phyloP scores from a whole-genome alignment of 768 basidiomycete genomes.

The Russula sp. region DNA sequence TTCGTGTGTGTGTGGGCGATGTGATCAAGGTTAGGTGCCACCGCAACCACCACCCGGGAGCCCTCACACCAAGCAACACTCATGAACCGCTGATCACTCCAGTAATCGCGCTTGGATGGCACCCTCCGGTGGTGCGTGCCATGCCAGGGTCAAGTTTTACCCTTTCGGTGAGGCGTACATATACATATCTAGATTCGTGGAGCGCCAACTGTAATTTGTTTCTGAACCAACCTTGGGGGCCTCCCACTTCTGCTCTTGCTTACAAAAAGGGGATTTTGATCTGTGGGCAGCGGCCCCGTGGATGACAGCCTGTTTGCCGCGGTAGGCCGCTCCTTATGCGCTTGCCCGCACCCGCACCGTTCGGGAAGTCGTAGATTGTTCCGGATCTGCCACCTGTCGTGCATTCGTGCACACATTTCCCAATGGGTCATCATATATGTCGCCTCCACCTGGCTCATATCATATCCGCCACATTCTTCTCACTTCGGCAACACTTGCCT shows the following conservation, averaged over 20 bases:
- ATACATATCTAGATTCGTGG: constrained; percentile 9
- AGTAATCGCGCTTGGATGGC: constrained; percentile 14
- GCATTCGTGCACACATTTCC: background rate
- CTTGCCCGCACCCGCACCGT: background rate
- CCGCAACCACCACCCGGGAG: constrained; percentile 12
- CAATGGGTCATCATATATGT: constrained; percentile 8
- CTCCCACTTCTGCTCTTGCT: background rate
- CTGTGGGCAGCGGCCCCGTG: background rate
- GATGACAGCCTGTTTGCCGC: background rate
- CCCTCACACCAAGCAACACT: background rate
- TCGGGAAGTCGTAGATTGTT: constrained; percentile 8
- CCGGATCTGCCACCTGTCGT: constrained; percentile 19
- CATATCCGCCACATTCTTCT: constrained; percentile 21
- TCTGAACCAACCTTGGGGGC: no score
- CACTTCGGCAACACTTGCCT: constrained; percentile 20
- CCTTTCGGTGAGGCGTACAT: constrained; percentile 8
- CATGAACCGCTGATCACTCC: constrained; percentile 20
- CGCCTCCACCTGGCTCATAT: constrained; percentile 12
- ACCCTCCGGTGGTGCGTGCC: constrained; percentile 4
- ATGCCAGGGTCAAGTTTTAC: constrained; percentile 4
- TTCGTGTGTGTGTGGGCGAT: constrained; percentile 16
- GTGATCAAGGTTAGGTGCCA: constrained; percentile 26
- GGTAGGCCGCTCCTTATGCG: background rate
- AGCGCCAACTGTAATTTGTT: background rate
- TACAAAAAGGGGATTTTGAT: constrained; percentile 6